Base-by-base conservation (phyloP, 306 rosid species). In the Castanea crenata region DNA sequence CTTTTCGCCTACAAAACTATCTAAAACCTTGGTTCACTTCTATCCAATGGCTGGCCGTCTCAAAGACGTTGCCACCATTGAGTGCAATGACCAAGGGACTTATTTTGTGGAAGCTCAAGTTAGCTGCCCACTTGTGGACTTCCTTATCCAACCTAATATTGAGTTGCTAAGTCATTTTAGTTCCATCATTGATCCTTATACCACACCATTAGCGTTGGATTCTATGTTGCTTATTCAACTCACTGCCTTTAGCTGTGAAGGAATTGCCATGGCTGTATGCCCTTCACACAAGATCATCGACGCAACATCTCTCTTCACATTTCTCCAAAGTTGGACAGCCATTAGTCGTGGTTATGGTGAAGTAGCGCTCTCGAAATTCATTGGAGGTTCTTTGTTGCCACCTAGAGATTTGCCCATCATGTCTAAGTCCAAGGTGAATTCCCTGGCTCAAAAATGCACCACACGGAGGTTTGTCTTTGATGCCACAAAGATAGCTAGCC, bases 241-340 rank as follows among this genome's bases (percentile, higher is more conserved):
- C 75, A 85, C 69, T 25, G 52, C 78, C 11, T 85, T 85, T 18
- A 54, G 62, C 8, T 81, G 80, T 13, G 80, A 83, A 6, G 83
- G 85, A 15, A 32, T 81, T 20, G 85, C 79, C 5, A 38, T 85
- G 32, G 83, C 73, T 13, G 58, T 51, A 4, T 74, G 81, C 76
- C 23, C 82, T 46, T 70, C 88, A 9, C 86, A 85, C 35, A 72
- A 76, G 65, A 52, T 85, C 11, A 80, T 69, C 0, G 88, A 85
- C 18, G 88, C 75, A 1, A 63, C 55, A 3, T 81, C 88, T 0
- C 59, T 16, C 23, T 23, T 74, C 46, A 9, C 35, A 3, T 78
- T 85, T 63, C 35, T 69, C 9, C 57, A 69, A 71, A 71, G 21
- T 51, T 82, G 83, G 88, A 78, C 82, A 0, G 74, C 44, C 18